phyloP scores from a whole-genome alignment of 495 filamentous ascomycete species.

The Aspergillus bertholletiae region DNA sequence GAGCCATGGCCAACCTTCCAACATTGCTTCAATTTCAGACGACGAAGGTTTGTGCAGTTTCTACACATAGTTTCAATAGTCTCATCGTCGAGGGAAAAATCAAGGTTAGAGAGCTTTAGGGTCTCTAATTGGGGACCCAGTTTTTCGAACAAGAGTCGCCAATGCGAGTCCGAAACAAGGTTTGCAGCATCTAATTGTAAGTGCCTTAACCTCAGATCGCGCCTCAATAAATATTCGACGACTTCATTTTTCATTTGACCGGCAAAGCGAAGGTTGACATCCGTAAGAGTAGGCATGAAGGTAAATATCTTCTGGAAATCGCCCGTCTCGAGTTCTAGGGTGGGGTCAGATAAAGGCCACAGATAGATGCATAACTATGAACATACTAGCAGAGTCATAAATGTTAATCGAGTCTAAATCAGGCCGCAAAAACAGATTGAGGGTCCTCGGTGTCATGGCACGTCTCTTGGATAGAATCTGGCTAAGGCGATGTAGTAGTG shows the following conservation, averaged over 20 bases:
- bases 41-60: conserved; percentile 60
- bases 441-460: conserved; percentile 62
- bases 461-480: conserved; percentile 78
- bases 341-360: conserved; percentile 11
- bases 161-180: conserved; percentile 66
- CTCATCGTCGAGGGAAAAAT: conserved; percentile 71
- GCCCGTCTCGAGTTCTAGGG: conserved; percentile 60
- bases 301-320: conserved; percentile 80
- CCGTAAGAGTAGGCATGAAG: conserved; percentile 61
- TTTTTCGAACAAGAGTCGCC: conserved; percentile 60
- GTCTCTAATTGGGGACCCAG: conserved; percentile 60
- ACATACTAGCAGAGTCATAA: conserved; percentile 72
- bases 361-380: background rate
- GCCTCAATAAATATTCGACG: conserved; percentile 73
- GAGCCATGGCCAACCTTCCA: conserved; percentile 44
- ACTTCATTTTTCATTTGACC: conserved; percentile 82
- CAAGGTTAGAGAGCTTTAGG: conserved; percentile 64
- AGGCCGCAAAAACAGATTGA: conserved; percentile 74
- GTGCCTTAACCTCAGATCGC: conserved; percentile 57
- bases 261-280: conserved; percentile 71
- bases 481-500: conserved; percentile 68
- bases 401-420: conserved; percentile 63
- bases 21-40: conserved; percentile 69
- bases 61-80: conserved; percentile 52
- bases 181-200: conserved; percentile 75